Evolutionary conservation across 441 rosid genomes (phyloP), one percentile per base, ranked within the genome.

Genomic region (Gossypium gossypioides): DNA sequence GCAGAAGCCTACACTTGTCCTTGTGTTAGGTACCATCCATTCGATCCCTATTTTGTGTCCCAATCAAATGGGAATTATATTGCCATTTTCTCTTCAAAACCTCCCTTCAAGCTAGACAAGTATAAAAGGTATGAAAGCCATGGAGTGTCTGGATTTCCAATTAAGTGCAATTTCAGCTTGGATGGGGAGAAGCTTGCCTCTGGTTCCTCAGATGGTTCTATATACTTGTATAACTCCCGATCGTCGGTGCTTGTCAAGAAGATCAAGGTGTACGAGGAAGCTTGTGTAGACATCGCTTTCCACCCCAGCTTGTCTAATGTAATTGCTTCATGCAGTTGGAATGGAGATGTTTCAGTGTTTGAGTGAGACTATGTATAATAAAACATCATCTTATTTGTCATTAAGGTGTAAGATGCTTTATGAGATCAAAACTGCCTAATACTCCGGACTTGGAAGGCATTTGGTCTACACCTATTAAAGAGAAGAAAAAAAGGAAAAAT

Each of bases 1-100:
- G 85, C 82, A 74, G 96, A 94, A 76, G 97, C 99, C 71, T 92
- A 85, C 78, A 87, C 94, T 2, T 92, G 94, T 68, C 86, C 97
- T 57, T 82, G 94, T 71, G 73, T 87, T 74, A 80, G 88, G 82
- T 68, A 52, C 51, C 99, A 90, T 72, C 97, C 91, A 1, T 71
- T 70, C 51, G 91, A 89, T 68, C 86, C 88, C 9, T 75, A 59
- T 65, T 90, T 92, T 24, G 82, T 92, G 27, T 91, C 94, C 12
- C 97, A 87, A 76, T 94, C 97, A 52, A 83, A 90, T 78, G 97
- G 91, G 55, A 90, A 94, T 76, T 92, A 92, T 74, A 77, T 89
- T 29, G 96, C 94, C 10, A 82, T 92, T 59, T 89, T 92, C 80
- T 90, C 92, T 13, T 75, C 89, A 24, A 81, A 50, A 67, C 87